Evolutionary conservation across 2,329 filamentous ascomycete species (phyloP), one percentile per base, ranked within the genome.

Genomic region (Ophiostoma ulmi): DNA sequence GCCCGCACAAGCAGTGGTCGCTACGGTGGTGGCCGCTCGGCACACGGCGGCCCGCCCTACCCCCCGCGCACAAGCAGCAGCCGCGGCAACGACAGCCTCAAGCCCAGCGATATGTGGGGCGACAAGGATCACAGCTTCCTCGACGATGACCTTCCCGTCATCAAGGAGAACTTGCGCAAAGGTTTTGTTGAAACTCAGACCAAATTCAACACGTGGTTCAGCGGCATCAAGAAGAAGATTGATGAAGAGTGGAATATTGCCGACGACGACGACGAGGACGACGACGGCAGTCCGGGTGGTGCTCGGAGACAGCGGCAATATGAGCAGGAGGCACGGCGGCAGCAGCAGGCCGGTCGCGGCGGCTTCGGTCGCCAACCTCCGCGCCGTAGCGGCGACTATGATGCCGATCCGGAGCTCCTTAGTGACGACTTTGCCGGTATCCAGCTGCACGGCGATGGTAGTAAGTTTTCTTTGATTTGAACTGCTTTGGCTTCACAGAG

Each of bases 101-200:
- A 84, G 73, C 84, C 85, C 69, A 85, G 87, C 75, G 85, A 87
- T 73, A 79, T 83, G 73, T 83, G 88, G 52, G 88, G 88, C 17
- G 89, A 92, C 68, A 87, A 87, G 67, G 93, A 97, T 76, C 91
- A 91, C 77, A 97, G 88, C 82, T 99, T 99, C 80, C 88, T 98
- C 75, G 95, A 99, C 76, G 95, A 99, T 76, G 95, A 99, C 75
- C 86, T 99, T 17, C 94, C 95, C 1, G 89, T 94, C 68, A 97
- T 99, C 77, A 90, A 90, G 75, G 93, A 97, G 78, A 97, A 96
- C 77, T 87, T 99, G 75, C 91, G 90, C 78, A 96, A 98, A 81
- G 95, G 95, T 4, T 99, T 99, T 81, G 77, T 93, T 70, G 94
- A 99, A 77, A 98, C 95, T 1, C 95, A 98, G 81, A 89, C 87